These are phyloP conservation scores for Coniophora puteana DNA, from an alignment of 1,284 basidiomycete genomes.

Conservation along the genomic window DNA sequence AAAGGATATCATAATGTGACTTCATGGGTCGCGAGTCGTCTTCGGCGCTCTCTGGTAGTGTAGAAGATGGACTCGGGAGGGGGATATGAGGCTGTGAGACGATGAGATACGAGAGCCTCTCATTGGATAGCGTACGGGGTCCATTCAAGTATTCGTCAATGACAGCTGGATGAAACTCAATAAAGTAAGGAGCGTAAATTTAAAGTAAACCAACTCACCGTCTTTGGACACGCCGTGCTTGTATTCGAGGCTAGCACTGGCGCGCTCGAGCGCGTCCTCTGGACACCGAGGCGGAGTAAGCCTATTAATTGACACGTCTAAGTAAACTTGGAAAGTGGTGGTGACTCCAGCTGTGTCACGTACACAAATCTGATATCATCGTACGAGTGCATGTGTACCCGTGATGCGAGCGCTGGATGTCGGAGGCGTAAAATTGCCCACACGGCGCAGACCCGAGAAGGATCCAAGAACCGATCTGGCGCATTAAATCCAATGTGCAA, in stretches of 20 bases:
- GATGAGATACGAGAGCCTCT: conserved; percentile 68
- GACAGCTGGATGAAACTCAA: conserved; percentile 38
- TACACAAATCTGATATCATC: conserved; percentile 65
- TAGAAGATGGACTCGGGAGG: conserved; percentile 34
- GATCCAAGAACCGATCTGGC: conserved; percentile 35
- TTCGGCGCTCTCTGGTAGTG: conserved; percentile 20
- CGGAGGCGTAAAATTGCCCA: conserved; percentile 68
- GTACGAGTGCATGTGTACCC: conserved; percentile 57
- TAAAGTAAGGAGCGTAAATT: conserved; percentile 1
- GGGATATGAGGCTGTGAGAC: conserved; percentile 37
- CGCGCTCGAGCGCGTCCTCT: conserved; percentile 43
- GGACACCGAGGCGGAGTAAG: conserved; percentile 43
- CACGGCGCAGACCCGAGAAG: conserved; percentile 47
- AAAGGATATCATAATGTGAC: conserved; percentile 53
- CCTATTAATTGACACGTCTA: conserved; percentile 30
- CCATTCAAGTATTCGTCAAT: conserved; percentile 73
- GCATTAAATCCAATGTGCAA: conserved; percentile 65
- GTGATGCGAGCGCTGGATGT: conserved; percentile 66
- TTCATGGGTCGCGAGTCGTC: conserved; percentile 8
- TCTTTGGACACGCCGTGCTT: conserved; percentile 52
- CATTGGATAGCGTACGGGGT: conserved; percentile 64
- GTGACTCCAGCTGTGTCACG: conserved; percentile 17
- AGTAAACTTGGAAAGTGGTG: conserved; percentile 1
- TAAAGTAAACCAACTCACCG: conserved; percentile 3
- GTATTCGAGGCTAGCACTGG: conserved; percentile 49